Evolutionary conservation across 805 yeast species (phyloP), one percentile per base, ranked within the genome.

Genomic region (Lachancea nothofagi): DNA sequence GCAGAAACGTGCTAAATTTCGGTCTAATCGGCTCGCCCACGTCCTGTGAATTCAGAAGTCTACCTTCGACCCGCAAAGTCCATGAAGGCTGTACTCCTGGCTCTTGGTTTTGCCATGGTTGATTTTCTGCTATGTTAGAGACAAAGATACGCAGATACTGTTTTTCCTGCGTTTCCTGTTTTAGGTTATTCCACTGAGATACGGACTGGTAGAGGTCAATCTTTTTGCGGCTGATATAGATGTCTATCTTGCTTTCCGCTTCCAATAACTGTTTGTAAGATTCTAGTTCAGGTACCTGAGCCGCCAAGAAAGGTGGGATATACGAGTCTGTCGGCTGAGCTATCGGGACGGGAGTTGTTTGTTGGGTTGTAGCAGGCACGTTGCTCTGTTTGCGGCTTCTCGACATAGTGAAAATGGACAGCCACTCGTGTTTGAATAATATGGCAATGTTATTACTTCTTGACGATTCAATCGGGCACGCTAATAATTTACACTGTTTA

Each of bases 11-110:
- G 46, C 88, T 80, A 62, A 89, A 84, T 50, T 81, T 79, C 22
- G 74, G 71, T 52, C 81, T 71, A 3, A 50, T 48, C 2, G 75
- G 68, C 29, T 70, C 73, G 20, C 70, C 75, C 1, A 70, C 70
- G 7, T 70, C 65, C 37, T 68, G 72, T 6, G 57, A 57, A 51
- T 78, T 77, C 14, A 89, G 65, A 18, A 86, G 65, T 43, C 89
- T 70, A 10, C 98, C 98, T 62, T 93, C 97, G 19, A 93, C 74
- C 42, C 94, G 72, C 48, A 90, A 71, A 1, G 93, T 83, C 97
- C 97, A 90, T 1, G 75, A 59, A 2, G 85, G 73, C 31, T 70
- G 76, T 45, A 45, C 32, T 42, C 53, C 32, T 42, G 57, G 36
- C 40, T 41, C 47, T 13, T 52, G 46, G 19, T 55, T 46, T 57